phyloP scores from a whole-genome alignment of 1,139 yeast genomes.

The Kluyveromyces marxianus region DNA sequence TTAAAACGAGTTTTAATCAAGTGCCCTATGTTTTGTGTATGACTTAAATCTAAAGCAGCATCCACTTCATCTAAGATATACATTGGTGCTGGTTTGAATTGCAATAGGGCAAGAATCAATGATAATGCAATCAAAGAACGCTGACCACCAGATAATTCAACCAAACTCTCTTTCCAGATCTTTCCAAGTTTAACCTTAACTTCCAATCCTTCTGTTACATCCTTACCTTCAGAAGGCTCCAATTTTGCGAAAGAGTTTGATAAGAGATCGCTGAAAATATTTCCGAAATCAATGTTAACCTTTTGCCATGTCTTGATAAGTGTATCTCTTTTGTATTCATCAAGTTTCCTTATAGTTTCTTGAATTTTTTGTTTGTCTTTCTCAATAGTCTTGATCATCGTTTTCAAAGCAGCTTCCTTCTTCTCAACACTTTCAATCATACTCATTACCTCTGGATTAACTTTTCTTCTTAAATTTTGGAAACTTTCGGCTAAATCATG shows the following conservation, averaged over 20 bases:
- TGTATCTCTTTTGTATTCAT: slow-evolving; percentile 80
- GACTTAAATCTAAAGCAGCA: slow-evolving; percentile 95
- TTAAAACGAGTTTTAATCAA: slow-evolving; percentile 88
- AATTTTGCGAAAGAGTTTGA: slow-evolving; percentile 90
- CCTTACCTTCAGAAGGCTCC: slow-evolving; percentile 70
- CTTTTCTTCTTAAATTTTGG: slow-evolving; percentile 73
- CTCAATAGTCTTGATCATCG: slow-evolving; percentile 81
- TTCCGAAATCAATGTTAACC: slow-evolving; percentile 87
- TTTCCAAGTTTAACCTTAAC: slow-evolving; percentile 86
- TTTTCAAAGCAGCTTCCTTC: slow-evolving; percentile 69
- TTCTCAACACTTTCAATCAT: slow-evolving; percentile 92
- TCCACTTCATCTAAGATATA: slow-evolving; percentile 95
- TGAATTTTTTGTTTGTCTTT: slow-evolving; percentile 87
- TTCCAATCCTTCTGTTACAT: slow-evolving; percentile 85
- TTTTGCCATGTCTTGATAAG: slow-evolving; percentile 77
- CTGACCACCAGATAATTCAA: slow-evolving; percentile 96
- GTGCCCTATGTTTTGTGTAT: slow-evolving; percentile 96
- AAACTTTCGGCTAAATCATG: slow-evolving; percentile 53
- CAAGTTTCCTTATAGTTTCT: slow-evolving; percentile 77
- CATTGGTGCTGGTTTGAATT: slow-evolving; percentile 98
- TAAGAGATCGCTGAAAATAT: slow-evolving; percentile 76
- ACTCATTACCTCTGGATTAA: slow-evolving; percentile 82
- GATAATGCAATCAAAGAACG: slow-evolving; percentile 89
- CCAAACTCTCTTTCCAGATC: slow-evolving; percentile 93
- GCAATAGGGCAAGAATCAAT: slow-evolving; percentile 79